Percentiles rank a stretch among this genome's conserved stretches.
Conservation (phyloP, 306 rosid species). For the Acacia melanoxylon region DNA sequence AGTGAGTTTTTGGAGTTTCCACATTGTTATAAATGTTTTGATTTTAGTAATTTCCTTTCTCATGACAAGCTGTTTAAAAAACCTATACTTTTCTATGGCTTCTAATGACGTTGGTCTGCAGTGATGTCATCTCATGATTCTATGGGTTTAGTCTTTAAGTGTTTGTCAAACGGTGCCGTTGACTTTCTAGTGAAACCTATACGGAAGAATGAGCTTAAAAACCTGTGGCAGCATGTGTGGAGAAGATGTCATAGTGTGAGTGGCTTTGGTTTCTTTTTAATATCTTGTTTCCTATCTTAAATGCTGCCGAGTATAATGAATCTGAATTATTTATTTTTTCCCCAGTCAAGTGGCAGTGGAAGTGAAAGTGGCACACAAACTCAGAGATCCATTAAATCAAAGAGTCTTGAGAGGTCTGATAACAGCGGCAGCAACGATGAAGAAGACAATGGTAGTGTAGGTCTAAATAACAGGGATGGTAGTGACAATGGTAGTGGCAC, state of each 20-base stretch:
- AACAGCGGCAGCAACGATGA: constrained; percentile 74
- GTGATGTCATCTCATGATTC: constrained; percentile 99
- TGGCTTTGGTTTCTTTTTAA: constrained; percentile 22
- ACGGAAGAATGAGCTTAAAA: constrained; percentile 97
- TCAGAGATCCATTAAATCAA: constrained; percentile 74
- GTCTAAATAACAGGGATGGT: constrained; percentile 62
- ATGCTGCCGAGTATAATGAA: constrained; percentile 12
- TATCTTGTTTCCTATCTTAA: constrained; percentile 3
- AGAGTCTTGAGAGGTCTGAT: constrained; percentile 54
- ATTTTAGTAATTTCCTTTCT: constrained; percentile 38
- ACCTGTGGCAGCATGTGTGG: constrained; percentile 99
- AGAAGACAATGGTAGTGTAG: constrained; percentile 62
- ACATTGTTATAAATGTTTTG: constrained; percentile 22
- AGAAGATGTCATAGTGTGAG: constrained; percentile 98
- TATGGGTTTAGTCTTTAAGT: constrained; percentile 94
- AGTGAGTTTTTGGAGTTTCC: constrained; percentile 60
- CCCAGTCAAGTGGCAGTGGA: constrained; percentile 93
- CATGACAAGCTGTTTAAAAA: constrained; percentile 40
- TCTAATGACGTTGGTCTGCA: constrained; percentile 65
- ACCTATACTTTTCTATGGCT: constrained; percentile 38
- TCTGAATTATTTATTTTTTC: not conserved
- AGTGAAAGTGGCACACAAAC: constrained; percentile 87
- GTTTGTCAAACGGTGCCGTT: constrained; percentile 97
- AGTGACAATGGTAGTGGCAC: constrained; percentile 90
- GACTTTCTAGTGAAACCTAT: constrained; percentile 94